Conservation (phyloP, 2,329 filamentous ascomycete species). For the Waltergamsia citrina region DNA sequence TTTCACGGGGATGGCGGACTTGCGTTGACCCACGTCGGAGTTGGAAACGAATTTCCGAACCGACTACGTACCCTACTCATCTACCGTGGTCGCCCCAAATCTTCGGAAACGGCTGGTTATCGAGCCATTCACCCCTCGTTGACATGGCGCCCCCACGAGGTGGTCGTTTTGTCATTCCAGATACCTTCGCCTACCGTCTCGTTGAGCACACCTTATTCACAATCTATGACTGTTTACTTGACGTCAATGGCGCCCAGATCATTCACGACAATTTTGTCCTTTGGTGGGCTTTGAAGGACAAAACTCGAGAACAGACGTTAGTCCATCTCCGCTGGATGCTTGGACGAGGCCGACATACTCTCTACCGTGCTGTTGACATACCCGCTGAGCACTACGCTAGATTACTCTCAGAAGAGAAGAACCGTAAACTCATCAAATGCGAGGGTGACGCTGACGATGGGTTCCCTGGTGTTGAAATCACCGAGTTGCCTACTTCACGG, state of each 20-base stretch:
- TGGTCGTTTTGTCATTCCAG: background rate
- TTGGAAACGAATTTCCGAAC: no score
- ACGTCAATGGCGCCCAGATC: background rate
- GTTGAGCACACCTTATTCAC: background rate
- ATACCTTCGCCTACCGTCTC: background rate
- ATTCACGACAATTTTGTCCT: background rate
- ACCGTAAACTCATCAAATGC: background rate
- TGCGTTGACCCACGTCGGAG: background rate
- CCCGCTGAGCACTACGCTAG: background rate
- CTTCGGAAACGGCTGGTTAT: constrained; percentile 1
- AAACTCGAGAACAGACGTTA: background rate
- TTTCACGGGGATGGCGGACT: no score
- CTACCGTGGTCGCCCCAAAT: background rate
- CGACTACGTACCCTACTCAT: no score
- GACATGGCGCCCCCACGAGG: background rate
- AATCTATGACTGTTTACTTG: background rate
- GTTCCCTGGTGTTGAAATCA: background rate
- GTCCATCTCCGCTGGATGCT: constrained; percentile 1
- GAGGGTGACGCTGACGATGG: background rate
- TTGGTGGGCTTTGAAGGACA: background rate
- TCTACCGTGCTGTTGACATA: background rate
- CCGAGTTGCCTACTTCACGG: background rate
- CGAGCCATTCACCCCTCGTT: background rate
- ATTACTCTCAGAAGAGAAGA: background rate
- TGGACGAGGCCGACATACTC: background rate